phyloP scores from a whole-genome alignment of 371 early-diverging fungal genomes.

The Haplosporangium sp. region DNA sequence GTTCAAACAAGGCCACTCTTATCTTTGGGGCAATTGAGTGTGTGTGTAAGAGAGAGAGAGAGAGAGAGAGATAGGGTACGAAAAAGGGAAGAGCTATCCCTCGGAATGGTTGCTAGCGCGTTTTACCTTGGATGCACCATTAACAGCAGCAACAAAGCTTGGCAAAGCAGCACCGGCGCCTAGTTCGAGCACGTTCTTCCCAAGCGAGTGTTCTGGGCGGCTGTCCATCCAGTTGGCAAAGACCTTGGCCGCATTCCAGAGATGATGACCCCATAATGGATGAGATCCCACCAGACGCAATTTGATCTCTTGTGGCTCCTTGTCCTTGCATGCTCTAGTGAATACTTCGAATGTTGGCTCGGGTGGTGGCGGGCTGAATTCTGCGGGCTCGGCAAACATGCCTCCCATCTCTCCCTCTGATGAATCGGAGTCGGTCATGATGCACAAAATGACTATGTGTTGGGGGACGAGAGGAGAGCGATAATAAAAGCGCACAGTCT shows the following conservation, averaged over 20 bases:
- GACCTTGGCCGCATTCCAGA: slow-evolving; percentile 92
- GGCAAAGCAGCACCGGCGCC: slow-evolving; percentile 94
- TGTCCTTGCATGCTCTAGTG: slow-evolving; percentile 52
- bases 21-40: too few relatives aligned
- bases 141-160: slow-evolving; percentile 78
- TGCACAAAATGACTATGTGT: not conserved
- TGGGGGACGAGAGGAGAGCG: slow-evolving; percentile 7
- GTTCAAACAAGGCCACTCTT: too few relatives aligned
- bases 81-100: not conserved
- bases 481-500: slow-evolving; percentile 10
- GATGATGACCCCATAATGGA: slow-evolving; percentile 89
- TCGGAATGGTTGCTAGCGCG: not conserved
- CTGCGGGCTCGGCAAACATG: slow-evolving; percentile 57
- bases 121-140: slow-evolving; percentile 73
- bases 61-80: not conserved
- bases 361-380: slow-evolving; percentile 56
- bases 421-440: slow-evolving; percentile 40
- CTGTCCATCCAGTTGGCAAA: slow-evolving; percentile 83
- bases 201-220: slow-evolving; percentile 64
- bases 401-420: slow-evolving; percentile 53
- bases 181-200: slow-evolving; percentile 85
- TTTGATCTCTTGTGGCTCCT: slow-evolving; percentile 55
- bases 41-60: not conserved
- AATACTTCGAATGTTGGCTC: slow-evolving; percentile 66
- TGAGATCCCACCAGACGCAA: slow-evolving; percentile 82